Base-by-base conservation (phyloP, 495 filamentous ascomycete genomes). In the Immersiella caudata region DNA sequence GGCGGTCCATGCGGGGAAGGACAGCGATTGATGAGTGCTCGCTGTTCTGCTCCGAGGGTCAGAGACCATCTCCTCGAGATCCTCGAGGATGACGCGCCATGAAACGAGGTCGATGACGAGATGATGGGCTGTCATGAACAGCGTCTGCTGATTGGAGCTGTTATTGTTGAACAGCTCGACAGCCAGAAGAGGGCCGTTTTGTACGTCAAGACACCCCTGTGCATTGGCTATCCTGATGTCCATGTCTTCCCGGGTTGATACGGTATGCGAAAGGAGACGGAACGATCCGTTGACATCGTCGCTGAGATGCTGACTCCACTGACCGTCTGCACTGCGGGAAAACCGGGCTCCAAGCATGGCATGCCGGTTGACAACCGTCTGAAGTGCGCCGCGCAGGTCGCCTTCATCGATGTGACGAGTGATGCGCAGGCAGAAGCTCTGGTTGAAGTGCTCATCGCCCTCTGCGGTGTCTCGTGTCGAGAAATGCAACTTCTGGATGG, bases 311-410 rank as follows among this genome's bases (percentile, higher is more conserved):
- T 76, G 70, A 56, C 75, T 70, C 70, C 70, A 69, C 66, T 70
- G 62, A 20, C 63, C 70, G 50, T 40, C 55, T 12, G 56, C 56
- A 12, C 71, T 21, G 9, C 29, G 40, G 24, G 12, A 65, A 64
- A 88, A 88, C 9, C 87, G 81, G n/a, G 84, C 82, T 14, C 87
- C 79, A 14, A 90, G 80, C 88, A 90, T 90, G 1, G 86, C 84
- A 71, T 90, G 88, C 0, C 83, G 82, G 2, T 67, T 73, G 7
- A 89, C 77, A 14, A 90, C 74, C 0, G 75, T 75, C 57, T 84
- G 78, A 29, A 87, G 70, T 0, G 84, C 84, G 25, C 73, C 67
- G 1, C 69, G 69, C 0, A 90, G 60, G 0, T 78, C 76, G 0
- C 27, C 8, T 18, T 77, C 73, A 24, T 81, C 73, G 18, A 86